Base-by-base conservation (phyloP, 345 rosid genomes). In the Citrus mangshanensis region DNA sequence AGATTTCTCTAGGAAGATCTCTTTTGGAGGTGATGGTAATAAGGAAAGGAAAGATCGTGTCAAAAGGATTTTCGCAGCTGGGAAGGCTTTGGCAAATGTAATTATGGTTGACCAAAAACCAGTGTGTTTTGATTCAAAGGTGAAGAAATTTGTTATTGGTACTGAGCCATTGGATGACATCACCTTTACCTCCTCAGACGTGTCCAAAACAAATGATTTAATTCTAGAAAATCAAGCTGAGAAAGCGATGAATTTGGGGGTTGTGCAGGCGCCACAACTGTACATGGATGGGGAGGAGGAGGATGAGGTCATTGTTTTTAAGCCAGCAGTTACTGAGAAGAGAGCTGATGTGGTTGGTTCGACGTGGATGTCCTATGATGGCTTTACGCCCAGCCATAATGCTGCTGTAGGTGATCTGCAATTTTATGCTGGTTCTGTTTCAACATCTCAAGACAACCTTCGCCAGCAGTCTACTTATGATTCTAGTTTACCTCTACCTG, bases 231-330 rank as follows among this genome's bases (percentile, higher is more conserved):
- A 77, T 74, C 81, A 80, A 70, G 76, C 72, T 63, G 84, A 78
- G 69, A 77, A 86, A 82, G 56, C 77, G 9, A 70, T 74, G 69
- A 80, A 78, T 67, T 40, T 82, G 71, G 85, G 82, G 67, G 70
- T 77, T 54, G 70, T 71, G 59, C 88, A 73, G 79, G 80, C 80
- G 65, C 81, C 83, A 75, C 88, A 82, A 68, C 72, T 79, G 72
- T 82, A 79, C 38, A 25, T 85, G 80, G 94, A 86, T 67, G 95
- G 85, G 80, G 98, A 93, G 25, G 99, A 89, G 35, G 98, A 93
- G 49, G 99, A 93, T 70, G 99, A 96, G 86, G 98, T 88, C 70
- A 96, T 96, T 87, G 97, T 96, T 81, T 96, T 94, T 84, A 91
- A 91, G 89, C 99, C 96, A 72, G 80, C 83, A 34, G 90, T 84